phyloP scores from a whole-genome alignment of 805 yeast species.

The Candida ovalis region DNA sequence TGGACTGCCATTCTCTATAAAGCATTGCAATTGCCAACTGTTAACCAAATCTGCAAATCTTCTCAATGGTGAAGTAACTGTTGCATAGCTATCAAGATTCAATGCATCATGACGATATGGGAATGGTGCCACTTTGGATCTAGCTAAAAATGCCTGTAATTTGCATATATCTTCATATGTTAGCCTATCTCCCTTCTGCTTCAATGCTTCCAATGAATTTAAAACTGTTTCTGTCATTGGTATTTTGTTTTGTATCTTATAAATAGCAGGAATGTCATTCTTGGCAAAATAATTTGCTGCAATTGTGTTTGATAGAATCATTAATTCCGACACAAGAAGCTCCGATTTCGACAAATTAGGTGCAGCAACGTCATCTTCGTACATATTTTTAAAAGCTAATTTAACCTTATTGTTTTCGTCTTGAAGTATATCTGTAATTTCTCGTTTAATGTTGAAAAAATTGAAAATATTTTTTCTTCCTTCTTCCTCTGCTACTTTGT shows the following conservation, averaged over 20 bases:
- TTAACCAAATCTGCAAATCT: conserved; percentile 75
- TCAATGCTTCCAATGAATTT: conserved; percentile 18
- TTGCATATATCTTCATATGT: conserved; percentile 39
- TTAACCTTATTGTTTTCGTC: conserved; percentile 24
- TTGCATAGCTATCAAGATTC: conserved; percentile 60
- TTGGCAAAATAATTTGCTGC: conserved; percentile 45
- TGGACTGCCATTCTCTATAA: conserved; percentile 28
- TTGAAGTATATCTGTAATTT: conserved; percentile 18
- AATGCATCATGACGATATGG: conserved; percentile 56
- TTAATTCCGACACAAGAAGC: conserved; percentile 71
- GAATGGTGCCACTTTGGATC: conserved; percentile 46
- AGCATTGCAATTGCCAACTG: conserved; percentile 69
- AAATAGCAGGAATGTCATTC: conserved; percentile 51
- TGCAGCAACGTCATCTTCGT: conserved; percentile 1
- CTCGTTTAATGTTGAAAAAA: conserved; percentile 18
- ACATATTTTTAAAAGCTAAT: conserved; percentile 17
- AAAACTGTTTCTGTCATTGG: conserved; percentile 23
- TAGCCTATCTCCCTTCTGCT: conserved; percentile 20
- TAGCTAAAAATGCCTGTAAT: conserved; percentile 43
- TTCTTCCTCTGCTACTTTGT: conserved; percentile 27
- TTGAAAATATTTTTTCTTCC: conserved; percentile 34
- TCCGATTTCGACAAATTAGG: conserved; percentile 42
- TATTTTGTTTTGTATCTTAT: conserved; percentile 29
- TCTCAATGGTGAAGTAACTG: conserved; percentile 87
- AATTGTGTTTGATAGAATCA: conserved; percentile 75